Conservation (phyloP, 805 yeast genomes). For the Lachancea meyersii region DNA sequence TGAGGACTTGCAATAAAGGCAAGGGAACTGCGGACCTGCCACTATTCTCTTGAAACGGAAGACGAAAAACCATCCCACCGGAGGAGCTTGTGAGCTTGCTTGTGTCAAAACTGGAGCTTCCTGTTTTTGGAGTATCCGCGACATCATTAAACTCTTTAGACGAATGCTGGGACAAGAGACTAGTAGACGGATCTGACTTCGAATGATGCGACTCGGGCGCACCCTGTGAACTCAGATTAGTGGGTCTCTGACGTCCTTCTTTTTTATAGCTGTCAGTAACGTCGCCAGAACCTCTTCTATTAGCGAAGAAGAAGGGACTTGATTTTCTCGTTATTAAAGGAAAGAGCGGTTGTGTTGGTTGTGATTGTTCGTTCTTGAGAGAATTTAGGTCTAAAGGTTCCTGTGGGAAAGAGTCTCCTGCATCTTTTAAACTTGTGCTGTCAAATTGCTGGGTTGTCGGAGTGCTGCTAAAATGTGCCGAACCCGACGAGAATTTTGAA, state of each 20-base stretch:
- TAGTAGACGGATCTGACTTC: slow-evolving; percentile 3
- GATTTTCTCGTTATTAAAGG: slow-evolving; percentile 6
- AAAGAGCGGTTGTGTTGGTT: not conserved
- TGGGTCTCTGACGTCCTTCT: too few relatives aligned
- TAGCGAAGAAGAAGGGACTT: slow-evolving; percentile 5
- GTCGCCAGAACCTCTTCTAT: not conserved
- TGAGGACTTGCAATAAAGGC: not conserved
- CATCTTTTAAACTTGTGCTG: slow-evolving; percentile 3
- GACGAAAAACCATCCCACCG: slow-evolving; percentile 44
- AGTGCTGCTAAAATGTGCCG: not conserved
- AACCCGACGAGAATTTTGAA: slow-evolving; percentile 4
- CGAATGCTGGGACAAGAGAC: not conserved
- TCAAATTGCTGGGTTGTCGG: slow-evolving; percentile 6
- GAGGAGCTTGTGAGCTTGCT: slow-evolving; percentile 27
- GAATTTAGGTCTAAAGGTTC: not conserved
- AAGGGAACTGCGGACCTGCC: slow-evolving; percentile 1
- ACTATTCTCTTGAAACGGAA: slow-evolving; percentile 49
- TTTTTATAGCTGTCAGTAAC: too few relatives aligned
- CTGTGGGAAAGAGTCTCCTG: not conserved
- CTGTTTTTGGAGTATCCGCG: not conserved
- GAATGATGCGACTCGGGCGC: slow-evolving; percentile 2
- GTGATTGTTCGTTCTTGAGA: not conserved
- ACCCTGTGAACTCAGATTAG: too few relatives aligned
- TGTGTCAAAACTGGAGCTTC: slow-evolving; percentile 2
- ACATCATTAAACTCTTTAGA: slow-evolving; percentile 7